Base-by-base conservation (phyloP, 257 asterid species). In the Asclepias syriaca region DNA sequence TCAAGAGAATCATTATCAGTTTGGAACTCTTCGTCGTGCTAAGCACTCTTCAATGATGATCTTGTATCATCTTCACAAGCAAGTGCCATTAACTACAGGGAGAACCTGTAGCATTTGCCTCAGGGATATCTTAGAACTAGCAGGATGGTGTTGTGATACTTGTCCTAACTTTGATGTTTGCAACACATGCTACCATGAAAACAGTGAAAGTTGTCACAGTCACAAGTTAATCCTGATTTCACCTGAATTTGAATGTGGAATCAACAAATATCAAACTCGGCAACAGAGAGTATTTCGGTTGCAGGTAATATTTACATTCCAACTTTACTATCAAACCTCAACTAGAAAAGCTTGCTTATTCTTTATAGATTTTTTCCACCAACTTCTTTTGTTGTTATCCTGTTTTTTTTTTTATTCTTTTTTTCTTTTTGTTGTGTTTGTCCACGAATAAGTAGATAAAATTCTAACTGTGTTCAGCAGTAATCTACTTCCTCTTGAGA, bases 41-140 rank as follows among this genome's bases (percentile, higher is more conserved):
- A 91, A 91, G 81, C 84, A 89, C 76, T 91, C 97, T 14, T 79
- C 96, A n/a, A 91, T 89, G 96, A 91, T 91, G 96, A 87, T 91
- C 78, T 50, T 91, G 72, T 76, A 85, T 77, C 87, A 86, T 76
- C 91, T 90, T 74, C 77, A 76, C 80, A 75, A 80, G 73, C 73
- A 69, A 71, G 61, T 72, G 29, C 43, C 71, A 24, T 51, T 70
- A 55, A 70, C 67, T 39, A 39, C n/a, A 60, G 59, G 34, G 61
- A 74, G 73, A 40, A 63, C 70, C n/a, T 83, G 89, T 77, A 70
- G 81, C 72, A 67, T 73, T 65, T 83, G 87, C 74, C 81, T 73
- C 54, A 66, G 75, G 80, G 77, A 80, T 53, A 64, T 32, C 72
- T 43, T 32, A 65, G 72, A 50, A 67, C 40, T 39, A 48, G 70